Conservation (phyloP, 2,329 filamentous ascomycete genomes). For the Davidsoniella neocaledoniae region DNA sequence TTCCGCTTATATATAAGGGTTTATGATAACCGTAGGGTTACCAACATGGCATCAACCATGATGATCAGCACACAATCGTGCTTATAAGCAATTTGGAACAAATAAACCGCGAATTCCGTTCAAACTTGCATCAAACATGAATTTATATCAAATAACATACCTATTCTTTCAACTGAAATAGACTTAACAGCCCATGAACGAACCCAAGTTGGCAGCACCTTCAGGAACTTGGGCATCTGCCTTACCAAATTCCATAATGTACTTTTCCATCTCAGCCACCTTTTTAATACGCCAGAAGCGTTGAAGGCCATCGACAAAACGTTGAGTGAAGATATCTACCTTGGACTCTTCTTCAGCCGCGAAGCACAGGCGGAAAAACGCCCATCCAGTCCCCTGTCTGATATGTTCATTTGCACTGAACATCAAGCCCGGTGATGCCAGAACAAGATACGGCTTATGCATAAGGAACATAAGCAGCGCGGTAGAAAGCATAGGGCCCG, state of each 20-base stretch:
- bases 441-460: conserved; percentile 48
- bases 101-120: too few relatives aligned
- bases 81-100: neutral
- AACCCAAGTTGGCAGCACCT: conserved; percentile 18
- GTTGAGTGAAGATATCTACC: conserved; percentile 41
- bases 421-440: conserved; percentile 54
- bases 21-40: neutral
- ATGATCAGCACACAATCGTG: neutral
- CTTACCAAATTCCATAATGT: conserved; percentile 26
- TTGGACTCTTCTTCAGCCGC: conserved; percentile 63
- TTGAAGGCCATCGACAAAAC: conserved; percentile 52
- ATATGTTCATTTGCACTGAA: conserved; percentile 54
- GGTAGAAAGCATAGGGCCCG: conserved; percentile 37
- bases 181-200: conserved; percentile 18
- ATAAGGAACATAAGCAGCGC: conserved; percentile 60
- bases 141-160: neutral
- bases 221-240: conserved; percentile 14
- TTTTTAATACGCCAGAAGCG: conserved; percentile 65
- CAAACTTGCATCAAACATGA: too few relatives aligned
- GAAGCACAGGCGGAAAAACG: conserved; percentile 67
- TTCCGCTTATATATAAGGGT: too few relatives aligned
- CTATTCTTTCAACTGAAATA: neutral
- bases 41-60: neutral
- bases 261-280: conserved; percentile 45
- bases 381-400: conserved; percentile 41